phyloP scores from a whole-genome alignment of 352 stramenopile genomes.

The Achlya hypogyna region DNA sequence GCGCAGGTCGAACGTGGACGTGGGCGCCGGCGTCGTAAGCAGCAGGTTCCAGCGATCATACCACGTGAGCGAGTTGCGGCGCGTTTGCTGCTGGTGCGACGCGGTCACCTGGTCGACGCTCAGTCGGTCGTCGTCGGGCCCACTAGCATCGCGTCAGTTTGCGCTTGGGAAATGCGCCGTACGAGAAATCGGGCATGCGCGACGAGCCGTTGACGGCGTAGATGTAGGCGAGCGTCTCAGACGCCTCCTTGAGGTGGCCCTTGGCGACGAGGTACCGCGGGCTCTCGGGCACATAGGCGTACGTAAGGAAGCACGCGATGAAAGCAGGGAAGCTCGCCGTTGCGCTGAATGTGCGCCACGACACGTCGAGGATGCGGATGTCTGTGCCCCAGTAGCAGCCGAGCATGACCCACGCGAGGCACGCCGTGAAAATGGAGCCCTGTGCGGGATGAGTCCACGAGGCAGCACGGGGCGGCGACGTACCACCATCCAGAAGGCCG shows the following conservation, averaged over 20 bases:
- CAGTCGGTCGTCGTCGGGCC: neutral
- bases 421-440: slow-evolving; percentile 68
- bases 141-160: neutral
- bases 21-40: neutral
- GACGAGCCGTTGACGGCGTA: slow-evolving; percentile 40
- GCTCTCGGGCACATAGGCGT: slow-evolving; percentile 73
- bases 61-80: slow-evolving; percentile 5
- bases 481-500: slow-evolving; percentile 85
- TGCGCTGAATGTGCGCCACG: slow-evolving; percentile 72
- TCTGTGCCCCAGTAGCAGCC: slow-evolving; percentile 43
- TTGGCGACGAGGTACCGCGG: slow-evolving; percentile 64
- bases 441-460: neutral
- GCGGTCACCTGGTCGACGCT: neutral
- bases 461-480: neutral
- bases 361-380: slow-evolving; percentile 55
- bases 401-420: slow-evolving; percentile 78
- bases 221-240: slow-evolving; percentile 56
- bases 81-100: neutral
- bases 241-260: slow-evolving; percentile 43
- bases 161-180: neutral
- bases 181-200: slow-evolving; percentile 51
- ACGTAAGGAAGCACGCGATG: slow-evolving; percentile 50
- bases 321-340: slow-evolving; percentile 65
- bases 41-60: slow-evolving; percentile 4
- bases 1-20: slow-evolving; percentile 23